phyloP scores from a whole-genome alignment of 2,329 filamentous ascomycete species.

The Gaeumannomyces sp. region DNA sequence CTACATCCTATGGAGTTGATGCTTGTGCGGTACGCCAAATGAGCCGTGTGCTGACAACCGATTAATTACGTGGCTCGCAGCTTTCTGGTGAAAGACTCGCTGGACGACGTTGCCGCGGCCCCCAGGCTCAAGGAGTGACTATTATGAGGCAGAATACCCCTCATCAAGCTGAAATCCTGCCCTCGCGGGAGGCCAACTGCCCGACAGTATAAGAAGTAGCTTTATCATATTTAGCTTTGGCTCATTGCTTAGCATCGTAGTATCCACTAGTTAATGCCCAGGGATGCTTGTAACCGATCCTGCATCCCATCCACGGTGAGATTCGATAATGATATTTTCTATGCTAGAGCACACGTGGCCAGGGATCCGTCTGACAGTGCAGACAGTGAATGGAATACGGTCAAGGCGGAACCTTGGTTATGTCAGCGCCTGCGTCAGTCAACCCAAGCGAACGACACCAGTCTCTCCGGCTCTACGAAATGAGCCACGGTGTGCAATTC shows the following conservation, averaged over 20 bases:
- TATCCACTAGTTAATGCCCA: too few relatives aligned
- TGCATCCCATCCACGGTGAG: too few relatives aligned
- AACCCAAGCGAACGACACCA: not conserved
- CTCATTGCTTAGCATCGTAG: too few relatives aligned
- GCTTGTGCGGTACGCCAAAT: not conserved
- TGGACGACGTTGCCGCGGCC: constrained; percentile 67
- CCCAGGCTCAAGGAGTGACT: constrained; percentile 55
- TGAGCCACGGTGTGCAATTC: not conserved
- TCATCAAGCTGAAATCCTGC: too few relatives aligned
- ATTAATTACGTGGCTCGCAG: constrained; percentile 35
- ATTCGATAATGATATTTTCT: too few relatives aligned
- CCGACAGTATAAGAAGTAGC: too few relatives aligned
- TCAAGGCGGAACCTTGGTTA: not conserved
- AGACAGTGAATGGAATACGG: too few relatives aligned
- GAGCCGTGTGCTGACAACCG: constrained; percentile 18
- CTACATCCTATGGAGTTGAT: constrained; percentile 8
- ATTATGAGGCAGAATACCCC: not conserved
- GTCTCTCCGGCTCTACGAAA: not conserved
- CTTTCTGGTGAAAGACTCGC: constrained; percentile 79
- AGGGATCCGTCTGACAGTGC: too few relatives aligned
- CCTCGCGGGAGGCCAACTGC: too few relatives aligned
- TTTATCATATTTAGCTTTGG: too few relatives aligned
- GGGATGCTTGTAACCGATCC: too few relatives aligned
- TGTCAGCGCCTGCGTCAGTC: not conserved
- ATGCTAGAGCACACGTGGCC: too few relatives aligned